Evolutionary conservation across 257 asterid genomes (phyloP), one percentile per base, ranked within the genome.

Genomic region (Forsythia viridissima): DNA sequence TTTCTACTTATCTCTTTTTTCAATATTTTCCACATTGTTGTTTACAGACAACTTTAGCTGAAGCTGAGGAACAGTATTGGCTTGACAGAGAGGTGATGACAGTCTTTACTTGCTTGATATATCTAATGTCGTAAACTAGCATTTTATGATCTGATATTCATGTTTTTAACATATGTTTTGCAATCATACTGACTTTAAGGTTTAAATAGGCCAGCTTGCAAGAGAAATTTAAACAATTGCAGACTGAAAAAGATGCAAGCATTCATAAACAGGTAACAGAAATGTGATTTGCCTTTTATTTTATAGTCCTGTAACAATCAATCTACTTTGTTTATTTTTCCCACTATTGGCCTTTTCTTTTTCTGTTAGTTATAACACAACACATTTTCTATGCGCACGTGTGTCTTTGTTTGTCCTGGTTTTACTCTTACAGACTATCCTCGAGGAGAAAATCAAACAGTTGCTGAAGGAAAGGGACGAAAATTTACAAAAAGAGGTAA

Each of bases 401-500:
- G 24, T 24, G 55, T 46, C 46, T 41, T 61, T 77, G 24, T 34
- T 83, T 46, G 74, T 51, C 72, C 40, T 72, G 38, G n/a, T 12
- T 70, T 82, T 80, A 75, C 77, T 65, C 72, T 74, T 78, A 82
- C 88, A 88, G 94, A 83, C 80, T 73, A 66, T 68, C 77, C 87
- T 85, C 69, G 88, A 87, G 75, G 95, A 83, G 59, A 89, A 79
- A 52, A 76, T 88, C 79, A 86, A 83, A 71, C 86, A 85, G 55
- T 81, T 90, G 73, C 82, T 78, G 65, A 77, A 73, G 74, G 96
- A 91, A 83, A 87, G 84, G 18, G 89, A 82, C 78, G 89, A 70
- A 71, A 76, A 18, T 77, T 76, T 87, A 59, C 86, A 82, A 66
- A 87, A 85, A 80, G 95, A 90, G 93, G 95, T 91, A 84, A 24